phyloP scores from a whole-genome alignment of 768 basidiomycete genomes.

The Hirschioporus abietinus region DNA sequence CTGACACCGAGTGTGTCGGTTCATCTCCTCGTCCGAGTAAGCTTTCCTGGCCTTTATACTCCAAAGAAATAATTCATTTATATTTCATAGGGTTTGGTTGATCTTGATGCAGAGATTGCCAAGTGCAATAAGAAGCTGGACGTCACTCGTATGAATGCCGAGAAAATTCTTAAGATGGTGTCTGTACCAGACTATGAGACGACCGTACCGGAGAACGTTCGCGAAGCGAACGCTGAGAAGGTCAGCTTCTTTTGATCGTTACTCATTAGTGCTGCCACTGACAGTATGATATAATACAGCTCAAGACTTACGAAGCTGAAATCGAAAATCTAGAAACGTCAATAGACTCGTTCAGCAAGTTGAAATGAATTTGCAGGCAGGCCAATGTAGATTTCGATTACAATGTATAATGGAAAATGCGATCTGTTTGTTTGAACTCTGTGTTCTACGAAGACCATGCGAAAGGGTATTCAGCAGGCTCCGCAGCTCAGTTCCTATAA shows the following conservation, averaged over 20 bases:
- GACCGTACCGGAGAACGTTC: constrained; percentile 76
- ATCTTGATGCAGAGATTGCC: constrained; percentile 80
- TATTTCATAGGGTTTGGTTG: constrained; percentile 70
- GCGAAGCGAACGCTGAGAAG: constrained; percentile 74
- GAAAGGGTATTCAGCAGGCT: too few species aligned
- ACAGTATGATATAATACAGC: constrained; percentile 35
- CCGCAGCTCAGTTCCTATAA: too few species aligned
- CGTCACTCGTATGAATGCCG: constrained; percentile 58
- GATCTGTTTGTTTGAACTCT: too few species aligned
- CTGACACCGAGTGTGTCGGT: constrained; percentile 71
- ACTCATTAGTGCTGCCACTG: constrained; percentile 5
- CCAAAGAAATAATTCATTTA: not conserved
- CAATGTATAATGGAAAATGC: too few species aligned
- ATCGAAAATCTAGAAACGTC: constrained; percentile 65
- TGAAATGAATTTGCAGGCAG: constrained; percentile 37
- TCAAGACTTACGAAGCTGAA: constrained; percentile 75
- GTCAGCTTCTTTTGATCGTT: constrained; percentile 34
- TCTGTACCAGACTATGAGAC: constrained; percentile 71
- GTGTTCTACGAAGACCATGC: too few species aligned
- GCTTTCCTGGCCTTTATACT: constrained; percentile 17
- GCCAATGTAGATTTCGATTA: too few species aligned
- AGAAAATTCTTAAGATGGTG: constrained; percentile 72
- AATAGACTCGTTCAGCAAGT: constrained; percentile 67
- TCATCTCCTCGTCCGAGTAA: constrained; percentile 80
- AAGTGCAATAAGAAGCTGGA: constrained; percentile 90